These are phyloP conservation scores for Phyllostachys edulis DNA, from an alignment of 176 grass and related monocot genomes.

Conservation along the genomic window DNA sequence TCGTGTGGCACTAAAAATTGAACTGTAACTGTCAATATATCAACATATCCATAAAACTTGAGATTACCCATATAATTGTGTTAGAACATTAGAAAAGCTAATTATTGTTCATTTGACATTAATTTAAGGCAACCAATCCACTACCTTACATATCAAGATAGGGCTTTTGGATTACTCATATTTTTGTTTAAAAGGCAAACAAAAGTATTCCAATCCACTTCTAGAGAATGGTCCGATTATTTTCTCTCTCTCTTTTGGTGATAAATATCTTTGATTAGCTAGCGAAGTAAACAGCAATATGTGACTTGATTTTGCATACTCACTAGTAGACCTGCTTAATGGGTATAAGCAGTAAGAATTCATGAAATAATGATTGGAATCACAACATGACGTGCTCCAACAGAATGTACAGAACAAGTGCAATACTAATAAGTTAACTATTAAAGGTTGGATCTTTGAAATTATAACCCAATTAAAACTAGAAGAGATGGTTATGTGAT, in stretches of 20 bases:
- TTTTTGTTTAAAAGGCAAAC: not conserved
- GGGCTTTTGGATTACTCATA: not conserved
- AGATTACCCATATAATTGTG: constrained; percentile 8
- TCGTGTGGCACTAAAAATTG: not conserved
- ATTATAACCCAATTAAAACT: not conserved
- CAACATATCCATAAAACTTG: not conserved
- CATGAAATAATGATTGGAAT: not conserved
- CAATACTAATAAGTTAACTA: not conserved
- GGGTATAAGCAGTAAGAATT: not conserved
- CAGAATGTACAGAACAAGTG: not conserved
- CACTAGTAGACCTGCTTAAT: not conserved
- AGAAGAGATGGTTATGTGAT: not conserved
- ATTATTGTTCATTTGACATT: not conserved
- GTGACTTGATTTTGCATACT: not conserved
- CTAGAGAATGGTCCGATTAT: not conserved
- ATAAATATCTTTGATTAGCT: not conserved
- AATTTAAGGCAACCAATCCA: not conserved
- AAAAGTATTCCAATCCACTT: not conserved
- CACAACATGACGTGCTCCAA: not conserved
- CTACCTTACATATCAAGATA: constrained; percentile 1
- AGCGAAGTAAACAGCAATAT: constrained; percentile 4
- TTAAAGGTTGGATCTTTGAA: not conserved
- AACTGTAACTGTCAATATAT: not conserved
- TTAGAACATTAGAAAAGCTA: not conserved
- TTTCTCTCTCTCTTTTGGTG: not conserved